Evolutionary conservation across 352 stramenopile genomes (phyloP).

Genomic region (Globisporangium parvum): DNA sequence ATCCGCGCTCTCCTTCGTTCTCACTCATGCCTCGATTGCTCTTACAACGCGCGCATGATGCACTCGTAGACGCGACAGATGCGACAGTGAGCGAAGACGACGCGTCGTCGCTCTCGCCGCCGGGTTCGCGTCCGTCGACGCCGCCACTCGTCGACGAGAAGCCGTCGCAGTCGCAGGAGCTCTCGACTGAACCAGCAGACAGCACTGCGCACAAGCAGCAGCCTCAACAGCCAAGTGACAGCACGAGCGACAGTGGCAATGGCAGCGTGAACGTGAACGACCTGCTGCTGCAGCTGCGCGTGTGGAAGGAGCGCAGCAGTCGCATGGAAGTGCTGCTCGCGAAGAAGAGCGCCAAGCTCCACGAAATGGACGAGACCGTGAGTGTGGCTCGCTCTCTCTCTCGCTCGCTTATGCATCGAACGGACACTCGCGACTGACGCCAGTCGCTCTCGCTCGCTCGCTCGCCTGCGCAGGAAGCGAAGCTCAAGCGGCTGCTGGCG

Average conservation of each 20-base stretch:
- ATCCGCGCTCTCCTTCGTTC: neutral
- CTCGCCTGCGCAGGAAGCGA: constrained; percentile 38
- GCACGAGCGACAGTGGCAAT: neutral
- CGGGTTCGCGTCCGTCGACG: constrained; percentile 4
- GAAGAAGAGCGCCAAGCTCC: constrained; percentile 66
- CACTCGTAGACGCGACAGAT: neutral
- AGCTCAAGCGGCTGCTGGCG: constrained; percentile 75
- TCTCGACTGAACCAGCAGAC: neutral
- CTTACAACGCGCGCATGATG: neutral
- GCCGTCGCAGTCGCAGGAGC: neutral
- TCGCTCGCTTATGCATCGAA: too few species aligned
- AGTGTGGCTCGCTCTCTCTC: neutral
- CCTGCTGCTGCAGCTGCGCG: constrained; percentile 30
- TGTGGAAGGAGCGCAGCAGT: constrained; percentile 54
- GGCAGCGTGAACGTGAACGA: constrained; percentile 14
- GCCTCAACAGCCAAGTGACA: neutral
- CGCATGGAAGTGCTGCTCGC: constrained; percentile 58
- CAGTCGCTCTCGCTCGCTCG: neutral
- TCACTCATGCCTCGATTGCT: neutral
- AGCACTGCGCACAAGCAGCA: neutral
- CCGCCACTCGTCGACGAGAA: constrained; percentile 5
- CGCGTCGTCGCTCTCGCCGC: constrained; percentile 2
- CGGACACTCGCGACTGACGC: neutral
- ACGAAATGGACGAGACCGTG: constrained; percentile 77
- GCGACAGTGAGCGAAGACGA: constrained; percentile 3